phyloP scores from a whole-genome alignment of 1,284 basidiomycete genomes.

The Apiotrichum brassicae region DNA sequence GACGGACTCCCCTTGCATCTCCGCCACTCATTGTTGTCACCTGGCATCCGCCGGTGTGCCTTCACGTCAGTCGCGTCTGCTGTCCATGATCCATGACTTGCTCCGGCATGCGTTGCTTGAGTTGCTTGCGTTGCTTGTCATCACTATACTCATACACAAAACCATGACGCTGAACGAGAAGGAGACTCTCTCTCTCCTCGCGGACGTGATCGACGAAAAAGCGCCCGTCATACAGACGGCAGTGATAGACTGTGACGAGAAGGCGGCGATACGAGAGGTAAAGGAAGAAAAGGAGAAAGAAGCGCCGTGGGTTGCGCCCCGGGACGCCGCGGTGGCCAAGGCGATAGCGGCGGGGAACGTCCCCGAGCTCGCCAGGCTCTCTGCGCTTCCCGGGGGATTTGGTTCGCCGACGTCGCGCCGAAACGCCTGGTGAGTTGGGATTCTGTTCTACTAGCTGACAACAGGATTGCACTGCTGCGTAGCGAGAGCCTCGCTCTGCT shows the following conservation, averaged over 20 bases:
- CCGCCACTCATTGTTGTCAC: too few species aligned
- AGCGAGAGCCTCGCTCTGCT: slow-evolving; percentile 4
- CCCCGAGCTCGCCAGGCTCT: slow-evolving; percentile 26
- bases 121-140: too few species aligned
- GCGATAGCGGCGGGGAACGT: slow-evolving; percentile 33
- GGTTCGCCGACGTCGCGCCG: slow-evolving; percentile 31
- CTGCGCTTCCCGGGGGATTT: slow-evolving; percentile 42
- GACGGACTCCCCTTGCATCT: neutral
- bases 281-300: neutral
- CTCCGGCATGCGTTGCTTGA: too few species aligned
- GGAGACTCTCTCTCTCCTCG: too few species aligned
- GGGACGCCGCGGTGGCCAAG: slow-evolving; percentile 27
- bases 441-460: too few species aligned
- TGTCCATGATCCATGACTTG: too few species aligned
- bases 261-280: too few species aligned
- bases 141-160: too few species aligned
- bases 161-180: too few species aligned
- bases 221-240: neutral
- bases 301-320: slow-evolving; percentile 23
- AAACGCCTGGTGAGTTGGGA: slow-evolving; percentile 41
- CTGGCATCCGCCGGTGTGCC: too few species aligned
- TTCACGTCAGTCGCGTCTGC: neutral
- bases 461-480: slow-evolving; percentile 29
- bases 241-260: too few species aligned
- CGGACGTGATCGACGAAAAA: neutral